Base-by-base conservation (phyloP, 2,329 filamentous ascomycete genomes). In the Aplosporella prunicola region DNA sequence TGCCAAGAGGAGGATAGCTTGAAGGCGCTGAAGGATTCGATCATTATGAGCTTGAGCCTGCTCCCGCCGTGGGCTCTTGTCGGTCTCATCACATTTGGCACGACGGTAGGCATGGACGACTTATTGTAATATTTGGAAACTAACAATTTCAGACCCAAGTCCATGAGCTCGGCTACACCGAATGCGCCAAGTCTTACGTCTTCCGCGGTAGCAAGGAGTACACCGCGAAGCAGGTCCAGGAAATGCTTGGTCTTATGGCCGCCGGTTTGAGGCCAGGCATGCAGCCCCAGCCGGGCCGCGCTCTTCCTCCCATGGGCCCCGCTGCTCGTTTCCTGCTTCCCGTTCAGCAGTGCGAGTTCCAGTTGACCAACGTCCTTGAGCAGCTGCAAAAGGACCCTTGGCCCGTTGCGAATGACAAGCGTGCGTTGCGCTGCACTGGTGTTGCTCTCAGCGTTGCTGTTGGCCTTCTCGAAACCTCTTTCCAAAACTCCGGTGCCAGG, bases 161-260 rank as follows among this genome's bases (percentile, higher is more conserved):
- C 13, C 91, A 98, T 58, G 91, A 98, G 64, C 85, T 98, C 49
- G 91, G 91, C 39, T 98, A 98, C 58, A 88, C 84, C 39, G 91
- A 96, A 63, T 98, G 91, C 63, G 86, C 91, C 47, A 98, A 96
- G 65, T 95, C 89, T 5, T 98, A 95, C 54, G 91, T 98, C 27
- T 98, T 98, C 72, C 78, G 89, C 40, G 91, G 91, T 25, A 95
- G 80, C 70, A 98, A 96, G 69, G 91, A 98, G 55, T 98, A 98
- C 61, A 74, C 80, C n/a, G 84, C 88, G 37, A 96, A 96, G 67
- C 88, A 96, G 59, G 87, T 98, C n/a, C 89, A 96, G 62, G 91
- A 98, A 56, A 98, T 98, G 91, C 79, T 98, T 34, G 91, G 88
- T 18, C 71, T 95, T 38, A 71, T 80, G 32, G 74, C 81, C 14